These are phyloP conservation scores for Lophiostoma macrostomum DNA, from an alignment of 495 filamentous ascomycete genomes.

Conservation along the genomic window DNA sequence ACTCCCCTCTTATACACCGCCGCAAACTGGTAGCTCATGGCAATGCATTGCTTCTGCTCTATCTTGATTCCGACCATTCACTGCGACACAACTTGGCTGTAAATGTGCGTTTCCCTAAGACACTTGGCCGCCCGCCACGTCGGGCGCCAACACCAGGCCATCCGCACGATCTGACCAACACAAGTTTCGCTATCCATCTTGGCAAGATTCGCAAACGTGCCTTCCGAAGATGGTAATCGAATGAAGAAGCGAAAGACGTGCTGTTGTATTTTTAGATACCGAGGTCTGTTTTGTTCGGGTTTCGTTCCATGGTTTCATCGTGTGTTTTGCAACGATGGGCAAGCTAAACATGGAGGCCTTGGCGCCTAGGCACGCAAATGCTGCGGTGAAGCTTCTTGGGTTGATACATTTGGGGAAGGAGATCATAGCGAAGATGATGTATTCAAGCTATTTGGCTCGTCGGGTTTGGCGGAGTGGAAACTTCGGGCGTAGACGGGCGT, in stretches of 20 bases:
- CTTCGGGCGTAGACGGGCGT: too few relatives aligned
- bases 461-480: too few relatives aligned
- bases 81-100: constrained; percentile 1
- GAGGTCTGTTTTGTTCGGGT: not conserved
- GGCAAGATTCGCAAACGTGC: not conserved
- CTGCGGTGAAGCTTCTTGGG: too few relatives aligned
- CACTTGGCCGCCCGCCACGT: too few relatives aligned
- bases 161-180: too few relatives aligned
- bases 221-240: not conserved
- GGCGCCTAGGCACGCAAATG: constrained; percentile 2
- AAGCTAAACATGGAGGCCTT: not conserved
- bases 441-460: too few relatives aligned
- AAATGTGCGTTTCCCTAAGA: not conserved
- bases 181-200: too few relatives aligned
- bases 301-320: constrained; percentile 1
- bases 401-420: too few relatives aligned
- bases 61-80: not conserved
- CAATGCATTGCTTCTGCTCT: not conserved
- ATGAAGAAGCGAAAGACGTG: not conserved
- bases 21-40: not conserved
- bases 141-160: too few relatives aligned
- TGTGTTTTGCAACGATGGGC: not conserved
- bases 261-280: not conserved
- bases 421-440: too few relatives aligned
- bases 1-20: not conserved